Base-by-base conservation (phyloP, 306 rosid species). In the Cucumis hystrix region DNA sequence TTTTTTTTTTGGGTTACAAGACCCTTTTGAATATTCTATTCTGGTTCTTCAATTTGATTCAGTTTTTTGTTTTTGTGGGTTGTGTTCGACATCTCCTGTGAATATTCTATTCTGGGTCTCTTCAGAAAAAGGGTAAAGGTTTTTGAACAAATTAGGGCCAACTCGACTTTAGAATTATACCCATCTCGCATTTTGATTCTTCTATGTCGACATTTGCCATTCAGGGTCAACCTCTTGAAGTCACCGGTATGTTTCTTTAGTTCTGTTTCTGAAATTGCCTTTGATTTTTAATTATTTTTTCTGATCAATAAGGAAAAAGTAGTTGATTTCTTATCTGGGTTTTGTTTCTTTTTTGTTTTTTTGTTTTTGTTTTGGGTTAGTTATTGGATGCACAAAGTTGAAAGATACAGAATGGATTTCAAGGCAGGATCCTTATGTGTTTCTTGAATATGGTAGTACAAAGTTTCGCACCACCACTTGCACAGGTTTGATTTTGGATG, bases 341-440 rank as follows among this genome's bases (percentile, higher is more conserved):
- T 17, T 62, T 35, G 12, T 66, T 75, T 63, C 10, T 62, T 23
- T 23, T 23, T 23, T 23, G 25, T 23, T 23, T 23, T 23, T 49
- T 55, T n/a, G n/a, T n/a, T 61, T 23, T 12, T 57, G 62, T 70
- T 54, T 37, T 71, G 83, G 65, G 59, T 78, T 82, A 89, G 97
- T 93, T 18, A 89, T 88, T 51, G 88, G 85, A 43, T 93, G 98
- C 77, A 71, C 87, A 73, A 91, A 88, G 57, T 86, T 93, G 97
- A 93, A 84, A 81, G 96, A 91, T 63, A 91, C 92, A 0, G 96
- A 91, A 83, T 91, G 98, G 98, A 82, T 91, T 82, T 88, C 98
- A 21, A 79, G 96, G 83, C 97, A 93, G 79, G 97, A 93, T 79
- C 96, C 97, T 0, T 93, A 91, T 45, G 97, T 93, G 9, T 89